A percentile compares a stretch with the other conserved stretches of the same genome.
Conservation (phyloP, 2,329 filamentous ascomycete species). For the Bipolaris bicolor region DNA sequence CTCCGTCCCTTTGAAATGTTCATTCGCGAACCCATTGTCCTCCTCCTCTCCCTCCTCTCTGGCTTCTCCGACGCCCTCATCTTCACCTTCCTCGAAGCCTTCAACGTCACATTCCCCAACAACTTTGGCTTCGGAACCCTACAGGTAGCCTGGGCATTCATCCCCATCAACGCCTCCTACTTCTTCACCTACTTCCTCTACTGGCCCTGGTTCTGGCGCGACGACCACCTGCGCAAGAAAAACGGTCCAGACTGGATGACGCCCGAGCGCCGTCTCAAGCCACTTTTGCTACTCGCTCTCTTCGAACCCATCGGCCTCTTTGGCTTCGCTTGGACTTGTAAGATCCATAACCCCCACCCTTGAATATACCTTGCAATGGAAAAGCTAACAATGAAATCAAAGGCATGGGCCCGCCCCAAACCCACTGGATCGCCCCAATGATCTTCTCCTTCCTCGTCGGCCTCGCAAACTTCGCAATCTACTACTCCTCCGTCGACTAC, state of each 20-base stretch:
- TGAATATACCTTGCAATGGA: no score
- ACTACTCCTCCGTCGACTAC: slow-evolving; percentile 79
- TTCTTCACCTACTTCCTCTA: slow-evolving; percentile 66
- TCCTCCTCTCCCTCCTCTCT: slow-evolving; percentile 71
- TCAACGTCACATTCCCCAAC: slow-evolving; percentile 68
- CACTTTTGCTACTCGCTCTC: slow-evolving; percentile 65
- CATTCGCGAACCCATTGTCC: slow-evolving; percentile 73
- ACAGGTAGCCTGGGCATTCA: slow-evolving; percentile 62
- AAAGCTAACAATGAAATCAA: background rate
- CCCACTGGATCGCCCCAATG: slow-evolving; percentile 72
- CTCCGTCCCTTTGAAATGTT: slow-evolving; percentile 67
- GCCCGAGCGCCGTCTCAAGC: slow-evolving; percentile 66
- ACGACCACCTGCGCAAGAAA: slow-evolving; percentile 46
- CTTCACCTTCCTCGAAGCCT: slow-evolving; percentile 77
- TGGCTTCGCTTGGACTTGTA: slow-evolving; percentile 70
- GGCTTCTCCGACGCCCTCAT: slow-evolving; percentile 78
- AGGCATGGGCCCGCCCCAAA: slow-evolving; percentile 59
- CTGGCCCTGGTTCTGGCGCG: slow-evolving; percentile 55
- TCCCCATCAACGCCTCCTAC: slow-evolving; percentile 65
- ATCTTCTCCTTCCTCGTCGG: slow-evolving; percentile 70
- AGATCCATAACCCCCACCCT: background rate
- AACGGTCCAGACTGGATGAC: slow-evolving; percentile 58
- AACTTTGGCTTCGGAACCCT: slow-evolving; percentile 65
- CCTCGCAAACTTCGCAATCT: slow-evolving; percentile 72
- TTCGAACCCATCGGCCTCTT: slow-evolving; percentile 70